A percentile compares a stretch with the other conserved stretches of the same genome.
Evolutionary conservation across 257 asterid genomes (phyloP).

Genomic region (Voacanga thouarsii): DNA sequence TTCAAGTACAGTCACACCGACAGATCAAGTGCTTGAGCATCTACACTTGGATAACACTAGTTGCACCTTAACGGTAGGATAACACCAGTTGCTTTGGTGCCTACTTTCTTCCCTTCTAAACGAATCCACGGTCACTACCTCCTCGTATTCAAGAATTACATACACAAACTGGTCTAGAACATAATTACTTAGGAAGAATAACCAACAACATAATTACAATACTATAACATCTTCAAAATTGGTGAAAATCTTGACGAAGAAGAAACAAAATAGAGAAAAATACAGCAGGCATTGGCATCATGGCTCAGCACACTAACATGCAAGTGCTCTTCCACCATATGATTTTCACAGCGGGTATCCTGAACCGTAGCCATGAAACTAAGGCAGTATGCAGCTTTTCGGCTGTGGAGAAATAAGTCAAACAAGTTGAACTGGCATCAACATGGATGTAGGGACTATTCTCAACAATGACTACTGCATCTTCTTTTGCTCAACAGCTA

Average conservation of each 20-base stretch:
- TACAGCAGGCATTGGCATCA: neutral
- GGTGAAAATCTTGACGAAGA: neutral
- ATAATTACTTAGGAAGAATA: no score
- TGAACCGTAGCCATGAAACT: neutral
- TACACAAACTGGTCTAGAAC: no score
- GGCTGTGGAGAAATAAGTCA: neutral
- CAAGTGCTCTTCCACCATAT: neutral
- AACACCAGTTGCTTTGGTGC: neutral
- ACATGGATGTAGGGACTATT: neutral
- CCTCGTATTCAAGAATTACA: no score
- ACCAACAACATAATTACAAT: no score
- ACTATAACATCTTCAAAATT: neutral
- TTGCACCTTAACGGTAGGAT: neutral
- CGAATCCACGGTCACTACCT: no score
- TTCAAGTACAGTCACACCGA: no score
- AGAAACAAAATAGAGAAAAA: neutral
- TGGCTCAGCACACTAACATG: neutral
- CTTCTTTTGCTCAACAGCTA: constrained; percentile 45
- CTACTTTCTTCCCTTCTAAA: no score
- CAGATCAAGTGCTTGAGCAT: no score
- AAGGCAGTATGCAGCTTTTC: neutral
- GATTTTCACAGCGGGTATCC: neutral
- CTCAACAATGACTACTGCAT: neutral
- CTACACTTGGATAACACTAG: no score
- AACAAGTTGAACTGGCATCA: neutral